These are phyloP conservation scores for Thalassiosira hispida DNA, from an alignment of 352 stramenopile genomes.

Conservation along the genomic window DNA sequence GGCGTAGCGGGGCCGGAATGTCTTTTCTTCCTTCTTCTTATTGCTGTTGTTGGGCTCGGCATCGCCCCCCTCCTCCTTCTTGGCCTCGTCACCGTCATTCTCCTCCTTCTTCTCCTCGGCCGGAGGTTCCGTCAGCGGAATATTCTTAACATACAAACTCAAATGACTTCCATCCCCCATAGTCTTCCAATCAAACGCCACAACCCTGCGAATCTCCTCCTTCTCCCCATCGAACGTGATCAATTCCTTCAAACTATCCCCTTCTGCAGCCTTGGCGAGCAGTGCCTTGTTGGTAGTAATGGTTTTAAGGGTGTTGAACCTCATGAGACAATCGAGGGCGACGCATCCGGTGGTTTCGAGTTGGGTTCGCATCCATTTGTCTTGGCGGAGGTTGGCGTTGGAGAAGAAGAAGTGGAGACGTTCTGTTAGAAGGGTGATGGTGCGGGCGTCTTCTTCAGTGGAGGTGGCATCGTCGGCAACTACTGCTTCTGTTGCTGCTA, in stretches of 20 bases:
- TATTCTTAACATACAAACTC: slow-evolving; percentile 69
- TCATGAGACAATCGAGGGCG: slow-evolving; percentile 63
- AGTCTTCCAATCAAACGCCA: slow-evolving; percentile 66
- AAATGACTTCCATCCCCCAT: slow-evolving; percentile 72
- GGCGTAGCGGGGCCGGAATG: slow-evolving; percentile 49
- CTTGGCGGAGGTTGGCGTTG: slow-evolving; percentile 80
- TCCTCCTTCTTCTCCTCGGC: slow-evolving; percentile 25
- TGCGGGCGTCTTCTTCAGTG: slow-evolving; percentile 24
- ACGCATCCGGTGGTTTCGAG: slow-evolving; percentile 49
- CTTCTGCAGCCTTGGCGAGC: slow-evolving; percentile 59
- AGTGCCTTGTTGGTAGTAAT: slow-evolving; percentile 58
- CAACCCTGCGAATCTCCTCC: slow-evolving; percentile 41
- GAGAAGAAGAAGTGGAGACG: slow-evolving; percentile 85
- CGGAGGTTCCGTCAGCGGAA: slow-evolving; percentile 59
- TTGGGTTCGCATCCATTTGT: slow-evolving; percentile 78
- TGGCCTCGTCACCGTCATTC: slow-evolving; percentile 7
- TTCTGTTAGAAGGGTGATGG: slow-evolving; percentile 59
- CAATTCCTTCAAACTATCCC: slow-evolving; percentile 57
- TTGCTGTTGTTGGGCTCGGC: slow-evolving; percentile 27
- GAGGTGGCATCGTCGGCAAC: background rate
- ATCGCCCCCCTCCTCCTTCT: no score
- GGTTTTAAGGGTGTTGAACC: slow-evolving; percentile 81
- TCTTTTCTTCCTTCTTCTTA: slow-evolving; percentile 24
- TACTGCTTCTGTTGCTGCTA: background rate
- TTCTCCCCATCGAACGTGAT: slow-evolving; percentile 60